phyloP scores from a whole-genome alignment of 768 basidiomycete genomes.

The Russula earlei region DNA sequence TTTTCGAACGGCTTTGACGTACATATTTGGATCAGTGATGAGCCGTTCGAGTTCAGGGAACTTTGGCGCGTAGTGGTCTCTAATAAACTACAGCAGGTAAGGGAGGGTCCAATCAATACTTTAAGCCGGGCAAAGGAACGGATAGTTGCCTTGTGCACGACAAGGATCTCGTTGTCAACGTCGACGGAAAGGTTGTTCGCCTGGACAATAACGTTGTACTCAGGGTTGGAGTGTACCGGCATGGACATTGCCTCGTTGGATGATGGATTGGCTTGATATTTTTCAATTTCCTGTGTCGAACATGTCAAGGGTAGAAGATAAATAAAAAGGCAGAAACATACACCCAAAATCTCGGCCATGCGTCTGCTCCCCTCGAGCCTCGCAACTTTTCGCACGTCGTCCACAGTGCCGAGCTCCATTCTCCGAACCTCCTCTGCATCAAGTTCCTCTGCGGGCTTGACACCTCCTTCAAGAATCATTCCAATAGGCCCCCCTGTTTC shows the following conservation, averaged over 20 bases:
- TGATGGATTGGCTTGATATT: constrained; percentile 74
- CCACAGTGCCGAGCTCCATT: constrained; percentile 81
- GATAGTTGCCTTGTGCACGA: constrained; percentile 80
- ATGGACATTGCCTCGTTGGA: constrained; percentile 68
- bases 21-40: constrained; percentile 84
- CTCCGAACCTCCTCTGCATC: constrained; percentile 89
- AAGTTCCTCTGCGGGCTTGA: constrained; percentile 91
- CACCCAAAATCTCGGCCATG: constrained; percentile 82
- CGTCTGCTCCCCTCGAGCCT: constrained; percentile 81
- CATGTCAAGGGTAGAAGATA: background rate
- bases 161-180: constrained; percentile 93
- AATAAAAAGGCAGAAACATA: constrained; percentile 23
- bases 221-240: constrained; percentile 82
- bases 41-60: constrained; percentile 97
- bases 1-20: constrained; percentile 81
- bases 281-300: constrained; percentile 70
- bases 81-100: constrained; percentile 63
- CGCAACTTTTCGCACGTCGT: constrained; percentile 82
- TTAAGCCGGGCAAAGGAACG: background rate
- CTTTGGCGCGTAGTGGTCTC: constrained; percentile 90
- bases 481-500: constrained; percentile 36
- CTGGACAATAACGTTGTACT: constrained; percentile 93
- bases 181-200: constrained; percentile 98
- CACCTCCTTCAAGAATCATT: constrained; percentile 76
- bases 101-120: constrained; percentile 20